Conservation (phyloP, 2,329 filamentous ascomycete species). For the Trichoderma arundinaceum region DNA sequence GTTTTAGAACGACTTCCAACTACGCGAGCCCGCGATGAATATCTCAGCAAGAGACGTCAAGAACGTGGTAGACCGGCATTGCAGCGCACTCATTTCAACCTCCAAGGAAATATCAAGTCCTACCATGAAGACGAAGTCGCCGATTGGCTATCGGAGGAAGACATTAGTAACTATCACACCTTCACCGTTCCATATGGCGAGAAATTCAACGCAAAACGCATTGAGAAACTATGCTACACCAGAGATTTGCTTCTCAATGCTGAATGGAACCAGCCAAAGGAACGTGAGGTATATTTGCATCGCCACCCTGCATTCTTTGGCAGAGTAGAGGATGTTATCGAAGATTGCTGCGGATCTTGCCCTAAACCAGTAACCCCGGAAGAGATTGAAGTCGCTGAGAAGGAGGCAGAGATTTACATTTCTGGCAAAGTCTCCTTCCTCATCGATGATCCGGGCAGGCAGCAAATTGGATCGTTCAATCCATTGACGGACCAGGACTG, state of each 20-base stretch:
- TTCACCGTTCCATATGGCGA: conserved; percentile 73
- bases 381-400: conserved; percentile 72
- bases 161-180: conserved; percentile 80
- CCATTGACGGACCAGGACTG: conserved; percentile 82
- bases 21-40: conserved; percentile 68
- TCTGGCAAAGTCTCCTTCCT: conserved; percentile 76
- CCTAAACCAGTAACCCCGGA: conserved; percentile 71
- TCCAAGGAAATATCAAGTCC: conserved; percentile 76
- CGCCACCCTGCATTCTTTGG: conserved; percentile 88
- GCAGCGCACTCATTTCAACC: conserved; percentile 49
- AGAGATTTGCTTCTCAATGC: conserved; percentile 83
- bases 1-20: conserved; percentile 81
- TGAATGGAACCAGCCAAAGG: conserved; percentile 81
- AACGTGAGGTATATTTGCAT: conserved; percentile 78
- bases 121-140: conserved; percentile 78
- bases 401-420: conserved; percentile 77
- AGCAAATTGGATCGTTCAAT: conserved; percentile 74
- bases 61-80: conserved; percentile 73
- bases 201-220: conserved; percentile 68
- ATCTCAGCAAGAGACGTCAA: conserved; percentile 69
- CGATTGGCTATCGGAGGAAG: conserved; percentile 79
- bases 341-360: conserved; percentile 83
- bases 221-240: conserved; percentile 82
- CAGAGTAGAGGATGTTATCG: conserved; percentile 72
- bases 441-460: conserved; percentile 80